phyloP scores from a whole-genome alignment of 1,284 basidiomycete species.

The Moesziomyces sp. region DNA sequence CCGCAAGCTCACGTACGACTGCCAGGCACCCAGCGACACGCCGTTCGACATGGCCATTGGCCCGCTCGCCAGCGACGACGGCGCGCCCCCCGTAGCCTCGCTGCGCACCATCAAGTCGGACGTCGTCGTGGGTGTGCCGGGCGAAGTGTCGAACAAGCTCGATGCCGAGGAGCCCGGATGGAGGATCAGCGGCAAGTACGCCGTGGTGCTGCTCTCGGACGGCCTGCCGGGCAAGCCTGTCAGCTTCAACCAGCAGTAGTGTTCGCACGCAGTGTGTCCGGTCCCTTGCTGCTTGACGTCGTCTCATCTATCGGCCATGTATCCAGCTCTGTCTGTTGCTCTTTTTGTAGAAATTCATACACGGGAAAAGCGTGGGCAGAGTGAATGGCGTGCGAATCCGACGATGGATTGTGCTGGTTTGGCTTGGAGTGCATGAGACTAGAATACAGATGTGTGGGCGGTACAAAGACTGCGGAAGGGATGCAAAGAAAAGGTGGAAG shows the following conservation, averaged over 20 bases:
- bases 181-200: conserved; percentile 83
- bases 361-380: too few species aligned
- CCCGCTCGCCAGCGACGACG: conserved; percentile 86
- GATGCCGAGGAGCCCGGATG: conserved; percentile 79
- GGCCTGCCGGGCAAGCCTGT: conserved; percentile 49
- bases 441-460: too few species aligned
- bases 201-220: conserved; percentile 65
- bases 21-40: conserved; percentile 81
- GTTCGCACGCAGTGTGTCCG: background rate
- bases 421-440: too few species aligned
- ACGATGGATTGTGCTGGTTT: too few species aligned
- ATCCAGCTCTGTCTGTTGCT: too few species aligned
- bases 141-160: conserved; percentile 75
- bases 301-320: too few species aligned
- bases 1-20: conserved; percentile 75
- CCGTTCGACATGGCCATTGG: conserved; percentile 93
- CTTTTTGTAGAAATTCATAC: too few species aligned
- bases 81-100: conserved; percentile 80
- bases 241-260: conserved; percentile 39
- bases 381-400: too few species aligned
- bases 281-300: too few species aligned
- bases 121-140: conserved; percentile 82
- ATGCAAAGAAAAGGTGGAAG: too few species aligned
- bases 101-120: conserved; percentile 66
- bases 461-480: too few species aligned